These are phyloP conservation scores for Knoxia roxburghii DNA, from an alignment of 257 asterid genomes.

Conservation along the genomic window DNA sequence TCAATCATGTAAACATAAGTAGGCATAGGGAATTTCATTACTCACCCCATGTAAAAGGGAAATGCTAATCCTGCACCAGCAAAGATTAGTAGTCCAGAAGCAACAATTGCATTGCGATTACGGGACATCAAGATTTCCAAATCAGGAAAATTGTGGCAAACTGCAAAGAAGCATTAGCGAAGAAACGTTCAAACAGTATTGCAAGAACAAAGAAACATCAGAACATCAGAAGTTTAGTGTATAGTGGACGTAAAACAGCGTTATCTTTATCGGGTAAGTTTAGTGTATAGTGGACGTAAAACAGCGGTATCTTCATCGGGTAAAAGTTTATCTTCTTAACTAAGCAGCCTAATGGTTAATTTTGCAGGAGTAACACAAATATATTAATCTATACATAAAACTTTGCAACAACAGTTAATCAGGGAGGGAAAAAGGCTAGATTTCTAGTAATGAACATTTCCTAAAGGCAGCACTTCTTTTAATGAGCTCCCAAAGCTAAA, in stretches of 20 bases:
- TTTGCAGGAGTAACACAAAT: neutral
- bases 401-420: too few relatives aligned
- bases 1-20: neutral
- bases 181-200: neutral
- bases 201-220: neutral
- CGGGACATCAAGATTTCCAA: slow-evolving; percentile 53
- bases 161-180: slow-evolving; percentile 27
- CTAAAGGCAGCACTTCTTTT: neutral
- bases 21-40: slow-evolving; percentile 8
- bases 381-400: too few relatives aligned
- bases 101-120: slow-evolving; percentile 66
- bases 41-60: slow-evolving; percentile 98
- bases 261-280: too few relatives aligned
- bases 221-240: neutral
- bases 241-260: too few relatives aligned
- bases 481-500: neutral
- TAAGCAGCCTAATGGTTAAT: neutral
- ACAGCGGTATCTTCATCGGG: too few relatives aligned
- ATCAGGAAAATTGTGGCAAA: slow-evolving; percentile 13
- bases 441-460: neutral
- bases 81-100: slow-evolving; percentile 69
- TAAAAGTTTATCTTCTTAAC: neutral
- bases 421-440: neutral
- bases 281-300: too few relatives aligned
- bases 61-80: slow-evolving; percentile 85